These are phyloP conservation scores for Kwoniella bestiolae DNA, from an alignment of 768 basidiomycete genomes.

Conservation along the genomic window DNA sequence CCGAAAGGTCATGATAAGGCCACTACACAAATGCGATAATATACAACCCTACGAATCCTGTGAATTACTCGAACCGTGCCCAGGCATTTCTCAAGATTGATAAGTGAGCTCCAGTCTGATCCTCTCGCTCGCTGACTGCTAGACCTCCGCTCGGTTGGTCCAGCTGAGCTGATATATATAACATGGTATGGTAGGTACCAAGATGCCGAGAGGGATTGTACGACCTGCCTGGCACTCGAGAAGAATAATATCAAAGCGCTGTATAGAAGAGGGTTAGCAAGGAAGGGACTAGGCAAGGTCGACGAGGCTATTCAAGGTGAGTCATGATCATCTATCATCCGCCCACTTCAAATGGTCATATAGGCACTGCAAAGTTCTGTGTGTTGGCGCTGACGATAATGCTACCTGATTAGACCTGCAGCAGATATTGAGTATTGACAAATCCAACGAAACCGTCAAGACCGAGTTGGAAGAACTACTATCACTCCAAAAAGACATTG, in stretches of 20 bases:
- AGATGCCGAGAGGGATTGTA: constrained; percentile 82
- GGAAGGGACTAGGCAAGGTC: constrained; percentile 64
- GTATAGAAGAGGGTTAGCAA: constrained; percentile 77
- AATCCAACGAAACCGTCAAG: constrained; percentile 67
- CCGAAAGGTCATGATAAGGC: constrained; percentile 50
- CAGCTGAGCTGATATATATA: neutral
- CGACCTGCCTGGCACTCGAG: constrained; percentile 65
- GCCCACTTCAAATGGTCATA: too few species aligned
- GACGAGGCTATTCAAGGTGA: constrained; percentile 69
- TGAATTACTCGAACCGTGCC: constrained; percentile 83
- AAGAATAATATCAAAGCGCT: constrained; percentile 73
- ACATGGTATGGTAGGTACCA: constrained; percentile 62
- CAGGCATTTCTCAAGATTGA: constrained; percentile 91
- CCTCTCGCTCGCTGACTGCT: too few species aligned
- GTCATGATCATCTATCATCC: constrained; percentile 23
- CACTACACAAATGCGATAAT: constrained; percentile 83
- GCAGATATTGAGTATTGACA: constrained; percentile 67
- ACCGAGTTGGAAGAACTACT: constrained; percentile 67
- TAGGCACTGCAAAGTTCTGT: too few species aligned
- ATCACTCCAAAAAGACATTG: constrained; percentile 1
- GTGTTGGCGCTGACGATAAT: too few species aligned
- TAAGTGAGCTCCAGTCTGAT: constrained; percentile 69
- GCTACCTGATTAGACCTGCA: constrained; percentile 64
- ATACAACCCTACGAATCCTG: constrained; percentile 71
- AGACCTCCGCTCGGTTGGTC: too few species aligned